These are phyloP conservation scores for Cicer cuneatum DNA, from an alignment of 306 rosid species.

Conservation along the genomic window DNA sequence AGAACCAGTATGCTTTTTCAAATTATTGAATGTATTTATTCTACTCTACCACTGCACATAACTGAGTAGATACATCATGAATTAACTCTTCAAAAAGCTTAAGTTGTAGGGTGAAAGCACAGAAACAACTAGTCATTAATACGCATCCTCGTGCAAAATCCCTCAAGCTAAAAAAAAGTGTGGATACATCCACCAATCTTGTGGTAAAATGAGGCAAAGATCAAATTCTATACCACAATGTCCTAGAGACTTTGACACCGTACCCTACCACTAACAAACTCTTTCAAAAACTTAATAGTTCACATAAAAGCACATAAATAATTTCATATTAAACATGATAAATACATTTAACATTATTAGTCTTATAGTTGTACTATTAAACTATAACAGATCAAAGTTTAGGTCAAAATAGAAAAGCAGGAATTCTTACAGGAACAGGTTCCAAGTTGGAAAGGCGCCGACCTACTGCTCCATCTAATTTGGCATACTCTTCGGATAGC, in stretches of 20 bases:
- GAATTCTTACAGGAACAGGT: constrained; percentile 66
- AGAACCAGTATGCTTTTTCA: constrained; percentile 6
- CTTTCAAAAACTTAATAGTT: constrained; percentile 2
- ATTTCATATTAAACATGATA: not conserved
- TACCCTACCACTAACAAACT: not conserved
- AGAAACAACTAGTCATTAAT: not conserved
- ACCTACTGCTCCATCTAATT: constrained; percentile 69
- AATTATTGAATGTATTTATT: constrained; percentile 21
- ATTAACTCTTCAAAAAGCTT: not conserved
- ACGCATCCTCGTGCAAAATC: not conserved
- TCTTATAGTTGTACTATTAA: not conserved
- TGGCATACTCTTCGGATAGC: constrained; percentile 82
- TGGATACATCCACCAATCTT: constrained; percentile 16
- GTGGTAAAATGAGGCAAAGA: not conserved
- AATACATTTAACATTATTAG: not conserved
- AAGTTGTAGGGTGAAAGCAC: not conserved
- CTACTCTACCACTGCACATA: not conserved
- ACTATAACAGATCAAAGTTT: constrained; percentile 28
- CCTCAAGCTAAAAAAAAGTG: not conserved
- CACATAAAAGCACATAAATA: not conserved
- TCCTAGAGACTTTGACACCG: not conserved
- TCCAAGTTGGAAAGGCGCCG: constrained; percentile 73
- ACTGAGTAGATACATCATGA: not conserved
- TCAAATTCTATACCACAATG: not conserved
- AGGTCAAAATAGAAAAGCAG: constrained; percentile 12